Evolutionary conservation across 1,284 basidiomycete genomes (phyloP), one percentile per base, ranked within the genome.

Genomic region (Agaricales sp.): DNA sequence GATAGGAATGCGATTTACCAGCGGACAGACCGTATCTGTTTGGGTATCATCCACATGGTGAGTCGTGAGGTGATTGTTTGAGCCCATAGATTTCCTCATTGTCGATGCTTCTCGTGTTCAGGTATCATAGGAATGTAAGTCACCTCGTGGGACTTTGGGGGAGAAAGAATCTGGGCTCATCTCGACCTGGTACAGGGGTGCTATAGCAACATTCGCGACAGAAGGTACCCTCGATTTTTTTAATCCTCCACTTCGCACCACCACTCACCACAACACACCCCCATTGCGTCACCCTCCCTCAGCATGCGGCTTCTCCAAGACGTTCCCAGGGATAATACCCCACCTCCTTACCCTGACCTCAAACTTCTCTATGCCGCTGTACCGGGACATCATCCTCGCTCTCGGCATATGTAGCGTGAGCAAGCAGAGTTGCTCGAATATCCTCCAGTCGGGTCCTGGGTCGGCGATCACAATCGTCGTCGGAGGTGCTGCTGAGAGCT

Each of bases 31-130:
- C 89, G 22, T 99, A 99, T 68, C 77, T 99, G 19, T 99, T 99
- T 68, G 96, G 92, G 14, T 96, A 96, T 66, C 93, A 97, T 67
- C 93, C 93, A 14, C 93, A 97, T 65, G 93, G 92, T 87, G 55
- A 50, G 78, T 63, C 45, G 41, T n/a, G n/a, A n/a, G n/a, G n/a
- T n/a, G n/a, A 26, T 38, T 44, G 30, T 49, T 14, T 16, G n/a
- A 18, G 20, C 24, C 47, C n/a, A 35, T 25, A 44, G n/a, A 23
- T 44, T 19, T 11, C 20, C 16, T 21, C 16, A 12, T 14, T 22
- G 16, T n/a, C 24, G 14, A 47, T 18, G 6, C 12, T 8, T 13
- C 6, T 21, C 25, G 21, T 3, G n/a, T 14, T 1, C 48, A 87
- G 86, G 86, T 23, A 93, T 94, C 58, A 94, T 95, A 63, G 90